These are phyloP conservation scores for Barnettozyma populi DNA, from an alignment of 805 yeast species.

Conservation along the genomic window DNA sequence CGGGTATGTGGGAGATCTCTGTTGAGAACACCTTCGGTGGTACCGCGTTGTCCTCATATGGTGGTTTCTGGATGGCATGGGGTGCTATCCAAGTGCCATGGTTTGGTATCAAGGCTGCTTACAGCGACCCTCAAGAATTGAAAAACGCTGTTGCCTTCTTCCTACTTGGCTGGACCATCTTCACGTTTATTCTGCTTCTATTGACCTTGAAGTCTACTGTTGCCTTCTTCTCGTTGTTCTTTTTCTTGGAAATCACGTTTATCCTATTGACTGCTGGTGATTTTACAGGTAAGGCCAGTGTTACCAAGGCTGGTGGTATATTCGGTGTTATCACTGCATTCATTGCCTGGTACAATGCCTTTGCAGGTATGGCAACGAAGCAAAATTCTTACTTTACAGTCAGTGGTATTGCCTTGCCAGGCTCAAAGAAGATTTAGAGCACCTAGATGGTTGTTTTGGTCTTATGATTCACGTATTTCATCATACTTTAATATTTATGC, in stretches of 20 bases:
- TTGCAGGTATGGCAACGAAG: slow-evolving; percentile 53
- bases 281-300: slow-evolving; percentile 36
- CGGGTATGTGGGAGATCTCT: slow-evolving; percentile 64
- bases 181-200: slow-evolving; percentile 48
- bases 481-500: neutral
- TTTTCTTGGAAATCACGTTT: slow-evolving; percentile 49
- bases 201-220: slow-evolving; percentile 62
- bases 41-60: slow-evolving; percentile 55
- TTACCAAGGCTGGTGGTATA: slow-evolving; percentile 51
- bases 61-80: slow-evolving; percentile 66
- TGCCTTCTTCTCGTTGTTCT: slow-evolving; percentile 53
- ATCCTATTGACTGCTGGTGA: slow-evolving; percentile 48
- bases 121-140: slow-evolving; percentile 34
- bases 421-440: slow-evolving; percentile 15
- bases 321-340: slow-evolving; percentile 48
- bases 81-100: slow-evolving; percentile 54
- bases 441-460: neutral
- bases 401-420: slow-evolving; percentile 30
- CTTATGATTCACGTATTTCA: neutral
- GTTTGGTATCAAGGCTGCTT: slow-evolving; percentile 57
- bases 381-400: slow-evolving; percentile 43
- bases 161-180: slow-evolving; percentile 57
- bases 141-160: slow-evolving; percentile 53
- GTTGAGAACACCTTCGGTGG: slow-evolving; percentile 65
- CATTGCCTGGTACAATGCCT: slow-evolving; percentile 56